Evolutionary conservation across 257 asterid species (phyloP).

Genomic region (Linderniella brevidens): DNA sequence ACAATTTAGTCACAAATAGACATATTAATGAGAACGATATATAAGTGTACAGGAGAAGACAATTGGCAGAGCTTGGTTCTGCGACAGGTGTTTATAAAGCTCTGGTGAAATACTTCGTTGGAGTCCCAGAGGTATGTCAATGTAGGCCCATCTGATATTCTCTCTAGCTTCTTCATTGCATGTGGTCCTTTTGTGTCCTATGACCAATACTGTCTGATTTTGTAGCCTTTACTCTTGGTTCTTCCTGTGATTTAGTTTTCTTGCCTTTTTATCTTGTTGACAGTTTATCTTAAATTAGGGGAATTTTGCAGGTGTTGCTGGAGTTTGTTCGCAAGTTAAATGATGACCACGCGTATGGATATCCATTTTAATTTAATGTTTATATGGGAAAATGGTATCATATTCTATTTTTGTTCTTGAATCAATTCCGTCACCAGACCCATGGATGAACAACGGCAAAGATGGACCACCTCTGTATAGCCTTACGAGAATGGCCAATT

Average conservation of each 20-base stretch:
- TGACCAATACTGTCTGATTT: too few relatives aligned
- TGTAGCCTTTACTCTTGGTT: too few relatives aligned
- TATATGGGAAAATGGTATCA: slow-evolving; percentile 6
- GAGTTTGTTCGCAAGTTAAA: slow-evolving; percentile 80
- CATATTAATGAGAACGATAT: too few relatives aligned
- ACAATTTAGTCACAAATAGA: too few relatives aligned
- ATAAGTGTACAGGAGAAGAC: slow-evolving; percentile 42
- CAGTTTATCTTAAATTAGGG: slow-evolving; percentile 10
- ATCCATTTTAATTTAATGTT: slow-evolving; percentile 13
- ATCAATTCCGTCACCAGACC: slow-evolving; percentile 43
- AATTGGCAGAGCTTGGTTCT: slow-evolving; percentile 89
- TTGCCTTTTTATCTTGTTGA: too few relatives aligned
- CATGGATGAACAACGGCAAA: slow-evolving; percentile 94
- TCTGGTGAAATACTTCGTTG: slow-evolving; percentile 84
- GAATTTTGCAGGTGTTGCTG: slow-evolving; percentile 65
- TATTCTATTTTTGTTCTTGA: slow-evolving; percentile 19
- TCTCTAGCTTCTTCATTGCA: too few relatives aligned
- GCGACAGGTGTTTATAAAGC: slow-evolving; percentile 96
- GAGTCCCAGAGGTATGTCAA: slow-evolving; percentile 79
- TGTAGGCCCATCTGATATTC: too few relatives aligned
- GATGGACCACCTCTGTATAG: slow-evolving; percentile 92
- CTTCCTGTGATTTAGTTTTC: too few relatives aligned
- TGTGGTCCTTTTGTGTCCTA: too few relatives aligned
- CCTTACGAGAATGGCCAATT: slow-evolving; percentile 66
- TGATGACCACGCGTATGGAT: slow-evolving; percentile 84